These are phyloP conservation scores for Diddensiella santjacobensis DNA, from an alignment of 805 yeast genomes.

Conservation along the genomic window DNA sequence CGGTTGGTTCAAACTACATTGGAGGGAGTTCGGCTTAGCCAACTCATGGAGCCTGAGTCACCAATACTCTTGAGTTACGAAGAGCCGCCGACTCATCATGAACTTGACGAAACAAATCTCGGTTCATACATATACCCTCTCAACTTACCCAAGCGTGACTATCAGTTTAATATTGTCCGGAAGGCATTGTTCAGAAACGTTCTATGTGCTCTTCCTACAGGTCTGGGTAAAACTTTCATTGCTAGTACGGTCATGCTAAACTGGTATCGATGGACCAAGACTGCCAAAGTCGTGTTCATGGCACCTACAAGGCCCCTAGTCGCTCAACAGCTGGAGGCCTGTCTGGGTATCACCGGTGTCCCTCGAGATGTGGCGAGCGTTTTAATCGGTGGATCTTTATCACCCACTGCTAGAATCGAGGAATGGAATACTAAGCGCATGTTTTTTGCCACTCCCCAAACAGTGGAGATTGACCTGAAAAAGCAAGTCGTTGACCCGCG, in stretches of 20 bases:
- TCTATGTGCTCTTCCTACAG: constrained; percentile 92
- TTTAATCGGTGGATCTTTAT: constrained; percentile 42
- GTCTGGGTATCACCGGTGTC: constrained; percentile 81
- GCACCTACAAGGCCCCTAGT: constrained; percentile 97
- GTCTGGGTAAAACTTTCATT: constrained; percentile 94
- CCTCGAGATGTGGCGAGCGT: constrained; percentile 76
- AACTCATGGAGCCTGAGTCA: background rate
- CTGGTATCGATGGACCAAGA: constrained; percentile 78
- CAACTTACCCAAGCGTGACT: constrained; percentile 78
- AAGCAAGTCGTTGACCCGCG: constrained; percentile 75
- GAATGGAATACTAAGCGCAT: constrained; percentile 79
- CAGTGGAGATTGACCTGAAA: constrained; percentile 83
- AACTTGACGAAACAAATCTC: constrained; percentile 39
- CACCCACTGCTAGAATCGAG: constrained; percentile 56
- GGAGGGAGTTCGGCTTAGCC: background rate
- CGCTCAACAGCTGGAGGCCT: constrained; percentile 93
- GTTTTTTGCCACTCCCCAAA: constrained; percentile 94
- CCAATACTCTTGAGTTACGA: background rate
- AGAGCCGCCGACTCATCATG: constrained; percentile 46
- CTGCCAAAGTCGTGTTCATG: constrained; percentile 80
- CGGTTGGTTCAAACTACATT: background rate
- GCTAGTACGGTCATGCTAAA: constrained; percentile 93
- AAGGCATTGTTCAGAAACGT: constrained; percentile 69
- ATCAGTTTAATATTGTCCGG: constrained; percentile 76
- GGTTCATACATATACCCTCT: constrained; percentile 73